Conservation (phyloP, 1,284 basidiomycete genomes). For the Ceratobasidium papillatum region DNA sequence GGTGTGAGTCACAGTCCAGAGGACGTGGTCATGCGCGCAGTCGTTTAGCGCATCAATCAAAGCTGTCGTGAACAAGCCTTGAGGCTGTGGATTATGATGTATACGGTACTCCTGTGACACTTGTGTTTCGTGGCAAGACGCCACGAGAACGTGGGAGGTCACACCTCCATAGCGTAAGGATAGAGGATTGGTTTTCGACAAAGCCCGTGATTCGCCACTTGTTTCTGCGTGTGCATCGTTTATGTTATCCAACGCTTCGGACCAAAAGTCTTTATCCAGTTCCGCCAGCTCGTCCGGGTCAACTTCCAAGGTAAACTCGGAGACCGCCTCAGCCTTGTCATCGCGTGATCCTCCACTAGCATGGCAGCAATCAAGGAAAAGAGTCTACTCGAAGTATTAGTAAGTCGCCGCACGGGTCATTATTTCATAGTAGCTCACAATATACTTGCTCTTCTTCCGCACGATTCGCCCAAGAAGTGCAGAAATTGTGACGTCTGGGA, state of each 20-base stretch:
- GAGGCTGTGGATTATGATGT: background rate
- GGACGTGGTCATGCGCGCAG: background rate
- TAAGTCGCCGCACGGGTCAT: background rate
- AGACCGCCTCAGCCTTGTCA: background rate
- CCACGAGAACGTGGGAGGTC: conserved; percentile 28
- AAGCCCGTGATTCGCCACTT: background rate
- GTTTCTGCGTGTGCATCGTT: background rate
- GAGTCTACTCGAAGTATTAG: background rate
- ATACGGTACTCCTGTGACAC: background rate
- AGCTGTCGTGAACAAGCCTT: conserved; percentile 8
- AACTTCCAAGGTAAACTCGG: background rate
- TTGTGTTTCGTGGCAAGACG: conserved; percentile 28
- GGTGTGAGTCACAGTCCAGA: conserved; percentile 13
- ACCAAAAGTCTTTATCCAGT: conserved; percentile 20
- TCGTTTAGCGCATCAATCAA: conserved; percentile 14
- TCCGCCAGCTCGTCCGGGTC: background rate
- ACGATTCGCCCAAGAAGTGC: conserved; percentile 29
- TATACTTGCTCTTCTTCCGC: conserved; percentile 19
- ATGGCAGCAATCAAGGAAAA: conserved; percentile 35
- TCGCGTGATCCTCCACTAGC: conserved; percentile 26
- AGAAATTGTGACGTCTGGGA: conserved; percentile 33
- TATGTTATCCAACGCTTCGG: background rate
- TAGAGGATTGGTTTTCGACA: background rate
- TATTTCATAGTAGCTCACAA: background rate
- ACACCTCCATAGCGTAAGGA: conserved; percentile 28